Evolutionary conservation across 208 protist genomes (phyloP).

Genomic region (Leishmania amazonensis): DNA sequence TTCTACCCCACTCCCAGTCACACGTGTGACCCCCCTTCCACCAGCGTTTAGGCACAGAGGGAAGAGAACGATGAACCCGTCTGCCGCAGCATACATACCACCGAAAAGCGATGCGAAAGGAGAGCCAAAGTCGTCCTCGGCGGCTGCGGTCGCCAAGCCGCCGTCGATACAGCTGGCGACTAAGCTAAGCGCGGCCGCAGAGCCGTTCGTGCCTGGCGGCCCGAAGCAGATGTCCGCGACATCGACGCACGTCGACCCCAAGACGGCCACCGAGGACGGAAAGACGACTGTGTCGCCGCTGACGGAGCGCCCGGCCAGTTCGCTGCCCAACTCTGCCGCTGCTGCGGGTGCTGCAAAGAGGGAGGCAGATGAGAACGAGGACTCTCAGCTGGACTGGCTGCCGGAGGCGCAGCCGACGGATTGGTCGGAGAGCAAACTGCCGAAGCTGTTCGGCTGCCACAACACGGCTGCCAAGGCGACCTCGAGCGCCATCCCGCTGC

Average conservation of each 20-base stretch:
- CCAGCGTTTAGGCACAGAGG: background rate
- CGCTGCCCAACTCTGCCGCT: slow-evolving; percentile 1
- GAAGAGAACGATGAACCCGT: slow-evolving; percentile 49
- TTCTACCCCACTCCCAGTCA: background rate
- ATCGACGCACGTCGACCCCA: slow-evolving; percentile 13
- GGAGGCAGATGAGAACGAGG: slow-evolving; percentile 21
- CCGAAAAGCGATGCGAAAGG: slow-evolving; percentile 4
- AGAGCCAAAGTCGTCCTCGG: slow-evolving; percentile 3
- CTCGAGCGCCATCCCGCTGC: slow-evolving; percentile 52
- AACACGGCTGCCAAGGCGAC: slow-evolving; percentile 61
- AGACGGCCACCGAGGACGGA: background rate
- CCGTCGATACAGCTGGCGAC: slow-evolving; percentile 28
- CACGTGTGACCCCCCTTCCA: background rate
- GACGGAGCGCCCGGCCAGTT: slow-evolving; percentile 4
- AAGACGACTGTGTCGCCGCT: background rate
- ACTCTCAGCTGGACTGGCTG: slow-evolving; percentile 39
- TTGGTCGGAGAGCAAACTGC: slow-evolving; percentile 57
- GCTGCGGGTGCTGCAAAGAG: slow-evolving; percentile 20
- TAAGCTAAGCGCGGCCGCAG: slow-evolving; percentile 58
- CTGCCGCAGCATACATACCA: slow-evolving; percentile 62
- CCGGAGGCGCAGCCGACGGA: slow-evolving; percentile 41
- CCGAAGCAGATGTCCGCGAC: slow-evolving; percentile 13
- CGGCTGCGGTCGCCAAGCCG: background rate
- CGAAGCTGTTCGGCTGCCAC: slow-evolving; percentile 58
- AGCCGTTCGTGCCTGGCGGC: slow-evolving; percentile 60